These are phyloP conservation scores for Phanerodontia chrysosporium DNA, from an alignment of 768 basidiomycete genomes.

Conservation along the genomic window DNA sequence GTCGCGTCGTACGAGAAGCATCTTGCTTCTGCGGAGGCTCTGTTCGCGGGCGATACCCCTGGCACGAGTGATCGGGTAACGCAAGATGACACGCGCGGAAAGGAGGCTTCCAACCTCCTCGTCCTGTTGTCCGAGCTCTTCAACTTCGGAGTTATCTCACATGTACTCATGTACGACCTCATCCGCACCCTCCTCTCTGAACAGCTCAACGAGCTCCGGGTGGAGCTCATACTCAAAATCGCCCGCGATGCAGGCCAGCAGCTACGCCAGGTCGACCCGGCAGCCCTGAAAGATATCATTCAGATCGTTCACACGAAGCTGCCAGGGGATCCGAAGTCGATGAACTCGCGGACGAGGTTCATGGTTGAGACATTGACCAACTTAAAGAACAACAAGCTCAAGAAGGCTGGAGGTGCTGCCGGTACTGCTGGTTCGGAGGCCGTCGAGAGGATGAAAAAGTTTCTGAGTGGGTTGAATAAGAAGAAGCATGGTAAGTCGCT, in stretches of 20 bases:
- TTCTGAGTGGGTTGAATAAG: slow-evolving; percentile 70
- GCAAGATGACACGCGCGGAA: slow-evolving; percentile 49
- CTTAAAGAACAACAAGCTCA: slow-evolving; percentile 87
- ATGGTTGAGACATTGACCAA: slow-evolving; percentile 94
- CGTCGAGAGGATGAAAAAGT: slow-evolving; percentile 86
- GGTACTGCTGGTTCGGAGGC: slow-evolving; percentile 66
- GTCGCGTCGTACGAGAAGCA: slow-evolving; percentile 65
- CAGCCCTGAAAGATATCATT: slow-evolving; percentile 88
- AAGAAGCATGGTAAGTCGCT: slow-evolving; percentile 71
- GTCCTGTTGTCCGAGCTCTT: slow-evolving; percentile 89
- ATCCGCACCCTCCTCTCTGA: slow-evolving; percentile 68
- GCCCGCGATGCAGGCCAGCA: slow-evolving; percentile 87
- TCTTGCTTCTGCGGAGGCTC: slow-evolving; percentile 25
- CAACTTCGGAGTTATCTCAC: slow-evolving; percentile 93
- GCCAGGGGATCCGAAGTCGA: slow-evolving; percentile 39
- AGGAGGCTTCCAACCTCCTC: slow-evolving; percentile 86
- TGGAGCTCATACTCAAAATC: slow-evolving; percentile 85
- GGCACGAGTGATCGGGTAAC: not conserved
- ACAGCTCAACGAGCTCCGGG: slow-evolving; percentile 69
- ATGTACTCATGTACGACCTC: slow-evolving; percentile 84
- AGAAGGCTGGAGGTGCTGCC: slow-evolving; percentile 58
- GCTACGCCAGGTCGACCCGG: slow-evolving; percentile 87
- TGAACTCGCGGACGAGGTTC: slow-evolving; percentile 86
- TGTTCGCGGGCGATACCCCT: slow-evolving; percentile 11
- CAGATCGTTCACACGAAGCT: slow-evolving; percentile 74